Evolutionary conservation across 441 rosid species (phyloP).

Genomic region (Mallotus japonicus): DNA sequence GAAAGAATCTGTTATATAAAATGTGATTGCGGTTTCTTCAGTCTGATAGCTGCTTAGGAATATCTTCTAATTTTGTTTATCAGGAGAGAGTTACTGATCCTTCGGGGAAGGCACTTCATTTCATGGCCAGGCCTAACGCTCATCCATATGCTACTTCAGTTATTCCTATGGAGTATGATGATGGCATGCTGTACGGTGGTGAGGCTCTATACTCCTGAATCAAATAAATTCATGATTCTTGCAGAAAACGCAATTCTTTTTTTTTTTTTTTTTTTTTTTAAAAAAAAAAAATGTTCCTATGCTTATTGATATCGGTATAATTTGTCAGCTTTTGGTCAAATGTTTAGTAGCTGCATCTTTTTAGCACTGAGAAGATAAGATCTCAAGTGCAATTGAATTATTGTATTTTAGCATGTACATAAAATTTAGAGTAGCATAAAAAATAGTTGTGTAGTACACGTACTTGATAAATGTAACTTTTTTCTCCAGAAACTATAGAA

Average conservation of each 20-base stretch:
- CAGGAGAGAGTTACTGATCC: slow-evolving; percentile 59
- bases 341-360: background rate
- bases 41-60: slow-evolving; percentile 15
- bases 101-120: slow-evolving; percentile 36
- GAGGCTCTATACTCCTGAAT: slow-evolving; percentile 14
- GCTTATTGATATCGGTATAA: background rate
- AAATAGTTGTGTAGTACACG: background rate
- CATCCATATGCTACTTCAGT: slow-evolving; percentile 38
- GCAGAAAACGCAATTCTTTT: slow-evolving; percentile 6
- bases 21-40: slow-evolving; percentile 15
- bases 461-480: background rate
- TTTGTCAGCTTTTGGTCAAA: background rate
- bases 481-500: background rate
- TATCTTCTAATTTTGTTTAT: slow-evolving; percentile 23
- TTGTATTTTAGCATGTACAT: background rate
- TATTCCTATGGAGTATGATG: slow-evolving; percentile 39
- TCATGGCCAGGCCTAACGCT: slow-evolving; percentile 31
- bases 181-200: slow-evolving; percentile 44
- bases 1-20: slow-evolving; percentile 10
- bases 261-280: too few relatives aligned
- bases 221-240: slow-evolving; percentile 4
- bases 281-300: background rate
- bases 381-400: background rate
- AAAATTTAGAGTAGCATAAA: background rate
- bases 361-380: background rate